Percentiles rank a stretch among this genome's conserved stretches.
phyloP scores from a whole-genome alignment of 495 filamentous ascomycete species.

The Mytilinidion resinicola region DNA sequence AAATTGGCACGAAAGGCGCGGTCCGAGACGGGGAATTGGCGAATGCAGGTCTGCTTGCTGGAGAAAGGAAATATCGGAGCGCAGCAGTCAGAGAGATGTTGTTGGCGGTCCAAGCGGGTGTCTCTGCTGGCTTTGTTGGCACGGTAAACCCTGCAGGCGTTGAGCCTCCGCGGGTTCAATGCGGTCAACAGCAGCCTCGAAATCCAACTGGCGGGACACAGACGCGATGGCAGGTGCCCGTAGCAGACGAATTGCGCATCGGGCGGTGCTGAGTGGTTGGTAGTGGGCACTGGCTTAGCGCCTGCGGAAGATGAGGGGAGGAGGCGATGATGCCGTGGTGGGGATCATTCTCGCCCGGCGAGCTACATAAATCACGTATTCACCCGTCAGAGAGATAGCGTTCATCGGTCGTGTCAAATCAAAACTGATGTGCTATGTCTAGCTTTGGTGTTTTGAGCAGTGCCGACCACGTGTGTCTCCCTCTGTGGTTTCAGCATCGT shows the following conservation, averaged over 20 bases:
- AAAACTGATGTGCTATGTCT: no score
- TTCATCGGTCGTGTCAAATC: no score
- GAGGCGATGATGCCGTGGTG: not conserved
- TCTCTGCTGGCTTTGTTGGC: conserved; percentile 4
- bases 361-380: no score
- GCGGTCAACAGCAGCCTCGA: not conserved
- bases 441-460: no score
- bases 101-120: not conserved
- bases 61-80: no score
- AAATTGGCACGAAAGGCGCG: no score
- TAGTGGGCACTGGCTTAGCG: not conserved
- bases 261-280: not conserved
- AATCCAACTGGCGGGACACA: not conserved
- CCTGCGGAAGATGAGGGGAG: conserved; percentile 1
- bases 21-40: no score
- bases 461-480: no score
- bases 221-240: not conserved
- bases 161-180: conserved; percentile 1
- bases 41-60: no score
- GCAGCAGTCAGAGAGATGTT: not conserved
- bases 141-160: not conserved
- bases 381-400: no score
- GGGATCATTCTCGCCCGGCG: not conserved
- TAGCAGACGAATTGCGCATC: not conserved
- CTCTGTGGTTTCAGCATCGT: not conserved